These are phyloP conservation scores for Lachnellula arida DNA, from an alignment of 2,329 filamentous ascomycete genomes.

Conservation along the genomic window DNA sequence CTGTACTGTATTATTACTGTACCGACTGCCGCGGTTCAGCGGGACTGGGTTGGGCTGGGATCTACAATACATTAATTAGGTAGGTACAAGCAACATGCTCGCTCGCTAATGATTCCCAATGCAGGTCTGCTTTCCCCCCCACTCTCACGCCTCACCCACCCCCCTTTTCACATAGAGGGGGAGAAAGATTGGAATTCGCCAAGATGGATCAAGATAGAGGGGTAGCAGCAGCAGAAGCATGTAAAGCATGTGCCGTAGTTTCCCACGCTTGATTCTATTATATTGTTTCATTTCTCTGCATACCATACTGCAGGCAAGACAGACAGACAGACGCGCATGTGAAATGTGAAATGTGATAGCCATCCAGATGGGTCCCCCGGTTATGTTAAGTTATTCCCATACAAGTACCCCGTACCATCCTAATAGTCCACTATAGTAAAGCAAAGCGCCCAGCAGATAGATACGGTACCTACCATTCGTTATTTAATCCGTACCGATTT, in stretches of 20 bases:
- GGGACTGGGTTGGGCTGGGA: background rate
- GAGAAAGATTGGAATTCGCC: background rate
- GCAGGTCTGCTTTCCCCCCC: background rate
- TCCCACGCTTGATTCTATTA: too few relatives aligned
- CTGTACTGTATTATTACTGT: too few relatives aligned
- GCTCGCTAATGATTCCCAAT: constrained; percentile 9
- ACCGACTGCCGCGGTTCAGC: background rate
- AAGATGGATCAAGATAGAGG: background rate
- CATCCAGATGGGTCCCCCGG: constrained; percentile 9
- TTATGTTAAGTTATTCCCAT: background rate
- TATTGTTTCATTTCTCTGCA: too few relatives aligned
- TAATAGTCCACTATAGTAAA: background rate
- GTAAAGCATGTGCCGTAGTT: background rate
- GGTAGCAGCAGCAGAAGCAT: background rate
- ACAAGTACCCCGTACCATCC: too few relatives aligned
- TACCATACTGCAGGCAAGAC: too few relatives aligned
- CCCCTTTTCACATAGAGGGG: background rate
- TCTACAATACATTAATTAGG: too few relatives aligned
- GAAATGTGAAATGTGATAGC: constrained; percentile 4
- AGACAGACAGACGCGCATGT: too few relatives aligned
- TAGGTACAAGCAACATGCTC: too few relatives aligned
- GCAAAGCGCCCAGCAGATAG: constrained; percentile 1
- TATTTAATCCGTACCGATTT: too few relatives aligned
- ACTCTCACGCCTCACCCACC: background rate
- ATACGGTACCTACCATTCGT: too few relatives aligned